These are phyloP conservation scores for Kurtzmaniella quercitrusa DNA, from an alignment of 1,139 yeast genomes.

Conservation along the genomic window DNA sequence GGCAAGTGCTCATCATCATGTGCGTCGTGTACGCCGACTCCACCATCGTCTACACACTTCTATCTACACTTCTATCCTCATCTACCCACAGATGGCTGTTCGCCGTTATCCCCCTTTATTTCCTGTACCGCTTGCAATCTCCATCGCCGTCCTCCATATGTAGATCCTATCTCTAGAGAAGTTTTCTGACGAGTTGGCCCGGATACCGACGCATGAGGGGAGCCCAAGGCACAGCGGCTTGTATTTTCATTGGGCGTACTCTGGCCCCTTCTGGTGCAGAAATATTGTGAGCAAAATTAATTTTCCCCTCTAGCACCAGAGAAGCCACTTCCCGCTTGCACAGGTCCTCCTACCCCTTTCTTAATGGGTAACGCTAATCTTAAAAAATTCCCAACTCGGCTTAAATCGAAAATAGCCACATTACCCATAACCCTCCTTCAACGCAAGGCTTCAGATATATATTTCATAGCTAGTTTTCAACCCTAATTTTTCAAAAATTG, in stretches of 20 bases:
- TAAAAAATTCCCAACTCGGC: slow-evolving; percentile 5
- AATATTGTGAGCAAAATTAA: not conserved
- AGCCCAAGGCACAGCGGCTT: not conserved
- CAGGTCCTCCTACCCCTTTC: slow-evolving; percentile 7
- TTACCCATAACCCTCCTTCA: not conserved
- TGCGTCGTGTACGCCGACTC: too few relatives aligned
- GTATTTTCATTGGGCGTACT: not conserved
- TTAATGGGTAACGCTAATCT: slow-evolving; percentile 5
- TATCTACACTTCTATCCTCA: too few relatives aligned
- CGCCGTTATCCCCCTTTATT: too few relatives aligned
- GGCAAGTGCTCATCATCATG: too few relatives aligned
- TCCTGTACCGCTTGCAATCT: too few relatives aligned
- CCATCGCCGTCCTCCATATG: too few relatives aligned
- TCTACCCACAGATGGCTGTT: too few relatives aligned
- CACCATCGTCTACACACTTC: too few relatives aligned
- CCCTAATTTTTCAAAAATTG: slow-evolving; percentile 1
- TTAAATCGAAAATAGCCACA: slow-evolving; percentile 2
- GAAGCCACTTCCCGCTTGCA: not conserved
- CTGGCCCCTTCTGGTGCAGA: too few relatives aligned
- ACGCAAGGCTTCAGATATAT: slow-evolving; percentile 2
- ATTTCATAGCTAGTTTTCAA: slow-evolving; percentile 1
- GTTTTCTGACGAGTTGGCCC: not conserved
- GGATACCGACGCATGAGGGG: slow-evolving; percentile 1
- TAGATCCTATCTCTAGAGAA: not conserved
- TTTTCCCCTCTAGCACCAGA: not conserved